Conservation (phyloP, 2,329 filamentous ascomycete genomes). For the Fusarium camptoceras region DNA sequence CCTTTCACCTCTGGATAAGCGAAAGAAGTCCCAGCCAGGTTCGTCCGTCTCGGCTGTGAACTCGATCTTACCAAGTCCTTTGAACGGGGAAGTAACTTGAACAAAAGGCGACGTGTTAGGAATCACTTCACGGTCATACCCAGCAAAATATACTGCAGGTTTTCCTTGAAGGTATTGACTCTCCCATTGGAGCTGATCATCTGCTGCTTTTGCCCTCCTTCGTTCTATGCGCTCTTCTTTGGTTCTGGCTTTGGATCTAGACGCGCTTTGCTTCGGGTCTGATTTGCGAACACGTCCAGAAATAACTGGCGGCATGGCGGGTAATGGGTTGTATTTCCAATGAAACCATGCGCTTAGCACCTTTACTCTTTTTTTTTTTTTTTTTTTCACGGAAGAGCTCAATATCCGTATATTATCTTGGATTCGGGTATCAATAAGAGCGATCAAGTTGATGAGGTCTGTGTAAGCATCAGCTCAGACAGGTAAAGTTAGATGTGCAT, state of each 20-base stretch:
- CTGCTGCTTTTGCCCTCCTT: neutral
- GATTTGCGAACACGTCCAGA: slow-evolving; percentile 1
- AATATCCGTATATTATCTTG: neutral
- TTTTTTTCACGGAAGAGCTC: neutral
- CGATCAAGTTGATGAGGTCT: neutral
- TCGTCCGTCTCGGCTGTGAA: neutral
- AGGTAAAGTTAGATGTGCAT: neutral
- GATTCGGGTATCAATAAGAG: neutral
- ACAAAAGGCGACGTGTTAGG: neutral
- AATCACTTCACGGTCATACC: neutral
- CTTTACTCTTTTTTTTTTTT: neutral
- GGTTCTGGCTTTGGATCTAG: neutral
- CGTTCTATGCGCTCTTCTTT: neutral
- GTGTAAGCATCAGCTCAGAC: neutral
- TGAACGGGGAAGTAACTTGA: slow-evolving; percentile 1
- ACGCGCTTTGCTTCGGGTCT: neutral
- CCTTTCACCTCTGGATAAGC: neutral
- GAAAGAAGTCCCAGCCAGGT: neutral
- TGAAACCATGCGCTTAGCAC: neutral
- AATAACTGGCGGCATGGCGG: neutral
- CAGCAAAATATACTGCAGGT: neutral
- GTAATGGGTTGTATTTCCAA: neutral
- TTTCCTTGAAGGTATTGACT: slow-evolving; percentile 9
- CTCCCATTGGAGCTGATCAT: neutral
- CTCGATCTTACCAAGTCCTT: slow-evolving; percentile 1